Percentiles rank a stretch among this genome's conserved stretches.
Evolutionary conservation across 2,329 filamentous ascomycete genomes (phyloP).

Genomic region (Dothidotthia symphoricarpi): DNA sequence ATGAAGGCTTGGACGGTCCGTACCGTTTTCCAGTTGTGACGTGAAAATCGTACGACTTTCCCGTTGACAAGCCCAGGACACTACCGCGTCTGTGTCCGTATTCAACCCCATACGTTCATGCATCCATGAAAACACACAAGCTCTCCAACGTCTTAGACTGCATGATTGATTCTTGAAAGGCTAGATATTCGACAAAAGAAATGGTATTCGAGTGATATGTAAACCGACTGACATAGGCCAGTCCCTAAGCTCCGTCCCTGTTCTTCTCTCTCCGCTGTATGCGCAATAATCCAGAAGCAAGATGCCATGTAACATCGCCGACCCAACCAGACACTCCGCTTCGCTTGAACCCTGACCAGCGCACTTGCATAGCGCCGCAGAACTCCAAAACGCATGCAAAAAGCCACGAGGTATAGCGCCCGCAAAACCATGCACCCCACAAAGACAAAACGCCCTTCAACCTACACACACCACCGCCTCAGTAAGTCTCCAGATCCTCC

Average conservation of each 20-base stretch:
- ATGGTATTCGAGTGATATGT: constrained; percentile 30
- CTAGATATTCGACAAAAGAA: constrained; percentile 35
- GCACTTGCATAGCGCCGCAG: neutral
- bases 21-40: constrained; percentile 20
- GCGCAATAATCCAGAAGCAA: neutral
- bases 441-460: constrained; percentile 10
- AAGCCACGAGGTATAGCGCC: constrained; percentile 20
- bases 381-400: constrained; percentile 14
- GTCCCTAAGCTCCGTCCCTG: no score
- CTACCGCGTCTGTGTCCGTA: no score
- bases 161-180: no score
- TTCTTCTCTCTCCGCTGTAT: neutral
- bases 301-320: neutral
- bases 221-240: constrained; percentile 1
- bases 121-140: no score
- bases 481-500: constrained; percentile 55
- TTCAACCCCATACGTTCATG: no score
- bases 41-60: constrained; percentile 36
- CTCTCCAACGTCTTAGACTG: no score
- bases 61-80: constrained; percentile 2
- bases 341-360: constrained; percentile 2
- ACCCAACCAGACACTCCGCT: no score
- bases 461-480: constrained; percentile 13
- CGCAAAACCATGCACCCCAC: constrained; percentile 17
- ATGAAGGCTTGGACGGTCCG: constrained; percentile 17